Evolutionary conservation across 192 early-diverging fungal genomes (phyloP), one percentile per base, ranked within the genome.

Genomic region (Coemansia sp.): DNA sequence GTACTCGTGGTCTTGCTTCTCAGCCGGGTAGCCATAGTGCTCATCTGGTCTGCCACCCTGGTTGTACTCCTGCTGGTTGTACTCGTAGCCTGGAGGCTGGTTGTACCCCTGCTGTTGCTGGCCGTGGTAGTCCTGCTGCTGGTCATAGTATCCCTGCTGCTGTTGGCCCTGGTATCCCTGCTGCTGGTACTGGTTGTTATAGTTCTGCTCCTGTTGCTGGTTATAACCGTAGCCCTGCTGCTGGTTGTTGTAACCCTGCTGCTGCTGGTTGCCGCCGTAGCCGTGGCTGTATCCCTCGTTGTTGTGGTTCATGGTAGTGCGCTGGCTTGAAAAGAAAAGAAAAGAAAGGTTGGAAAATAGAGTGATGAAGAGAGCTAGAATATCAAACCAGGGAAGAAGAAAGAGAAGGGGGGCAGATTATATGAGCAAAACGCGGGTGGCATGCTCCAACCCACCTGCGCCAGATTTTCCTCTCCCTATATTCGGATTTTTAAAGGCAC

Each of bases 201-300:
- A 60, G 26, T 42, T 47, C 33, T 66, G 58, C 42, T 52, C 55
- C 19, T 42, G 44, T 43, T 38, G 38, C 52, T 77, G 23, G 62
- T 52, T 55, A 10, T 77, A 50, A 62, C 46, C 70, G 59, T 66
- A 72, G 32, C 64, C 64, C 43, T 72, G 63, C 62, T 70, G 52
- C 57, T 69, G 66, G 57, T 53, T 30, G 53, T 39, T 26, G 13
- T 71, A 47, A 10, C 49, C 55, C 35, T 72, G 63, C 62, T 70
- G 52, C 37, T 42, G 44, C 62, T 47, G 38, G 55, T 33, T 63
- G 42, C 62, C 46, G n/a, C 66, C 76, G 64, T 77, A 38, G 62
- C 64, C 62, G 19, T 77, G 59, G 69, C 46, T 46, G 64, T 62
- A 72, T 19, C 70, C 70, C 26, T 72, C 53, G 55, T 35, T 58